Percentiles rank a stretch among this genome's conserved stretches.
These are phyloP conservation scores for Trametes cubensis DNA, from an alignment of 768 basidiomycete genomes.

Conservation along the genomic window DNA sequence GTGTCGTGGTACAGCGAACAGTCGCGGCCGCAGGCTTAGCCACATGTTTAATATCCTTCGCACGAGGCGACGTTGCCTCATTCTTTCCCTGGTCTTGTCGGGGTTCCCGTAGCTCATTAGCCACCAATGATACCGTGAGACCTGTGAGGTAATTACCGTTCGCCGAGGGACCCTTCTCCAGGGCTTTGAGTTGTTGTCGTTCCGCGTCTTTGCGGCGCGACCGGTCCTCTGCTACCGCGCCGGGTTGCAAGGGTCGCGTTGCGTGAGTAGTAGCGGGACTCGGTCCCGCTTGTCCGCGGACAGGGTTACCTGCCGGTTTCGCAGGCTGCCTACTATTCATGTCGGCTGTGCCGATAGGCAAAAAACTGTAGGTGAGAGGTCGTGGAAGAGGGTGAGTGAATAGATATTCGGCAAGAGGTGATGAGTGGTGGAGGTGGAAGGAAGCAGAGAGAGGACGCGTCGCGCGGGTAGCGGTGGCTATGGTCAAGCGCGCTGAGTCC, in stretches of 20 bases:
- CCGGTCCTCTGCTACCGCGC: not conserved
- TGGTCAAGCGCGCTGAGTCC: not conserved
- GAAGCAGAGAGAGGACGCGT: constrained; percentile 9
- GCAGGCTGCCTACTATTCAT: not conserved
- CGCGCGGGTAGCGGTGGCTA: not conserved
- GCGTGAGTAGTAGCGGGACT: not conserved
- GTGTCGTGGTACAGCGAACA: not conserved
- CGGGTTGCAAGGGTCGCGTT: not conserved
- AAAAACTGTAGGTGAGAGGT: not conserved
- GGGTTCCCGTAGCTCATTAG: not conserved
- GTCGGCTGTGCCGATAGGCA: not conserved
- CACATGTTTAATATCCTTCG: too few relatives aligned
- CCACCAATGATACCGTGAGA: not conserved
- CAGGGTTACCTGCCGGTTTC: not conserved
- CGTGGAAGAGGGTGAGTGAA: not conserved
- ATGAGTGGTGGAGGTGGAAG: not conserved
- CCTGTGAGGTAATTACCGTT: too few relatives aligned
- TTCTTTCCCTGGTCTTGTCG: not conserved
- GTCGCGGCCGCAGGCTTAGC: not conserved
- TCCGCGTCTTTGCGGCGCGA: not conserved
- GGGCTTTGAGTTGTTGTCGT: not conserved
- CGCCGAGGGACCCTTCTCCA: too few relatives aligned
- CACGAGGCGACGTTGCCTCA: too few relatives aligned
- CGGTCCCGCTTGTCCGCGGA: not conserved
- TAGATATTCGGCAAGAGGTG: not conserved